Base-by-base conservation (phyloP, 768 basidiomycete species). In the Chalciporus sphaerocephalus region DNA sequence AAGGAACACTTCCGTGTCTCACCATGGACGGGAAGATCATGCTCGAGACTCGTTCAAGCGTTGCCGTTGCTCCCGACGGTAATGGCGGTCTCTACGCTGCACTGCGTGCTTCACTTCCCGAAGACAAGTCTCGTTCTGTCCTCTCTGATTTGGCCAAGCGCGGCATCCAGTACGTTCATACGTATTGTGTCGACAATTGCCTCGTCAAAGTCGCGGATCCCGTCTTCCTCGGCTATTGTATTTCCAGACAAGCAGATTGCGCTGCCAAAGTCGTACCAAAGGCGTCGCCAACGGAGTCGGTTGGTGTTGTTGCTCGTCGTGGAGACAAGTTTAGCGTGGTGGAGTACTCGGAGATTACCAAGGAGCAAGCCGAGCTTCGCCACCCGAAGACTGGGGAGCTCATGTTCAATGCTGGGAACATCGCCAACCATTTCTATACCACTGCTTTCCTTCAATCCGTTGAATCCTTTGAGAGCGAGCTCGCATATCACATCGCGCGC, bases 181-280 rank as follows among this genome's bases (percentile, higher is more conserved):
- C 84, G 2, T 98, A 96, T 72, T 85, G 95, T 60, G 96, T 99
- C 57, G 96, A 99, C 74, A 99, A 99, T 74, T 98, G 96, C 68
- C 87, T 99, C 48, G 96, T 97, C 52, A 82, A 85, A 50, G 91
- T 99, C 44, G 96, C 94, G 38, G 96, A 99, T 65, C 96, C 96
- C 12, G 81, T 93, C 61, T 99, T 99, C 78, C 72, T 98, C 54
- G 96, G 96, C 20, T 94, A 89, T 72, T 87, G 91, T 71, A 89
- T 98, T 70, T 69, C 74, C 45, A 92, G 90, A 59, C 76, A 86
- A 55, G 86, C 89, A 20, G 90, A 92, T 57, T 95, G 91, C 62
- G 92, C 92, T 27, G 90, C 92, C 38, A 98, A 98, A 68, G 96
- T 98, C 47, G 95, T 98, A 8, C 90, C 90, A 36, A 99, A 99